Evolutionary conservation across 352 stramenopile genomes (phyloP), one percentile per base, ranked within the genome.

Genomic region (Globisporangium sylvaticum): DNA sequence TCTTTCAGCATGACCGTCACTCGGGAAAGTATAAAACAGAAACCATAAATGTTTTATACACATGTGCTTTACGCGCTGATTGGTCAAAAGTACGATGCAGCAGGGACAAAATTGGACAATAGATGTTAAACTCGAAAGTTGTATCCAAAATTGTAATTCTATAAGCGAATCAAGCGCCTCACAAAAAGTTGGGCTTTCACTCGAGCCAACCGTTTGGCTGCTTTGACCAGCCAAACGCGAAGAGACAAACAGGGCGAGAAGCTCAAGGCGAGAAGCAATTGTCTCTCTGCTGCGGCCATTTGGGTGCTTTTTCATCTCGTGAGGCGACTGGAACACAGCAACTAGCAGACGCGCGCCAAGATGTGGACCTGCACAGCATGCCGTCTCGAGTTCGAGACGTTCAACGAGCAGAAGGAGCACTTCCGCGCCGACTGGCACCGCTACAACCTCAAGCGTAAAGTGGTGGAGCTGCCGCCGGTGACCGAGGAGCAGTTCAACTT

Each of bases 371-470:
- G 88, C 61, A 94, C 84, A 42, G 88, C 88, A 27, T 96, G 88
- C 72, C 79, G 83, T 48, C 71, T 92, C 65, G 73, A 81, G 70
- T 96, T 96, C 56, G 67, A 62, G 57, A 72, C 78, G 57, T 76
- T 78, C 44, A 70, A 71, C 54, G 77, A 84, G 68, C 88, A 96
- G 74, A 94, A 89, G 69, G 87, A 93, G 27, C 93, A 97, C 79
- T 97, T 97, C 79, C 98, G 97, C 75, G 91, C 90, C 66, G 96
- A 99, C 74, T 99, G 96, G 96, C 97, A 99, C 75, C 94, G 88
- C 62, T 97, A 97, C 77, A 97, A 97, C 65, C 88, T 99, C 50
- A 98, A 98, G 89, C 94, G 97, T 68, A 98, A 98, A 69, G 94
- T 99, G 57, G 92, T 97, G 57, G 88, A 93, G 64, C 80, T 99